A percentile compares a stretch with the other conserved stretches of the same genome.
phyloP scores from a whole-genome alignment of 2,329 filamentous ascomycete species.

The Ceratocystis albifundus region DNA sequence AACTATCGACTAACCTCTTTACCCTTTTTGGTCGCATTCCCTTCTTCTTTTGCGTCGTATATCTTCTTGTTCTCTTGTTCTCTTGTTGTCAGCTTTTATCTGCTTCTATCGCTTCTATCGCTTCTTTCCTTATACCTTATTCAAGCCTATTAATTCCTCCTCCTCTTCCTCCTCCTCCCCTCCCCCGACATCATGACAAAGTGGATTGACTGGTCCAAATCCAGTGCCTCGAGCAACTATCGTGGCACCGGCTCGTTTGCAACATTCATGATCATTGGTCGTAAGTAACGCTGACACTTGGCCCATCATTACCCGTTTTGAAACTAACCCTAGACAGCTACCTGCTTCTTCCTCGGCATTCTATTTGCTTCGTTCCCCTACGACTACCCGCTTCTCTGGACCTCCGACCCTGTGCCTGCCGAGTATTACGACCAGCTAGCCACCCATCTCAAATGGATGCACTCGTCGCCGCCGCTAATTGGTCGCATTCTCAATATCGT shows the following conservation, averaged over 20 bases:
- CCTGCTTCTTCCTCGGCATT: conserved; percentile 95
- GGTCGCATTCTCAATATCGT: conserved; percentile 88
- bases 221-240: conserved; percentile 45
- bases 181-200: conserved; percentile 21
- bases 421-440: conserved; percentile 77
- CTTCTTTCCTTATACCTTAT: not conserved
- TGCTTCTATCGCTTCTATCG: not conserved
- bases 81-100: not conserved
- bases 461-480: conserved; percentile 84
- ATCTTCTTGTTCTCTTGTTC: not conserved
- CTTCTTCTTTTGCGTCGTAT: not conserved
- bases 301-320: conserved; percentile 19
- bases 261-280: conserved; percentile 91
- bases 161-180: too few species aligned
- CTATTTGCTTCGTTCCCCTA: conserved; percentile 95
- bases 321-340: conserved; percentile 41
- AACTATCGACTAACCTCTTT: not conserved
- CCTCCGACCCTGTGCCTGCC: conserved; percentile 50
- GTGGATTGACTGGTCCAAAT: conserved; percentile 46
- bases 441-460: conserved; percentile 78
- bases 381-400: conserved; percentile 83
- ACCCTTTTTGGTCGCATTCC: not conserved
- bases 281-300: conserved; percentile 44
- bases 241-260: conserved; percentile 64
- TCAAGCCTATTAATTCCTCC: not conserved